Percentiles rank a stretch among this genome's conserved stretches.
Evolutionary conservation across 2,329 filamentous ascomycete genomes (phyloP).

Genomic region (Huntiella bhutanensis): DNA sequence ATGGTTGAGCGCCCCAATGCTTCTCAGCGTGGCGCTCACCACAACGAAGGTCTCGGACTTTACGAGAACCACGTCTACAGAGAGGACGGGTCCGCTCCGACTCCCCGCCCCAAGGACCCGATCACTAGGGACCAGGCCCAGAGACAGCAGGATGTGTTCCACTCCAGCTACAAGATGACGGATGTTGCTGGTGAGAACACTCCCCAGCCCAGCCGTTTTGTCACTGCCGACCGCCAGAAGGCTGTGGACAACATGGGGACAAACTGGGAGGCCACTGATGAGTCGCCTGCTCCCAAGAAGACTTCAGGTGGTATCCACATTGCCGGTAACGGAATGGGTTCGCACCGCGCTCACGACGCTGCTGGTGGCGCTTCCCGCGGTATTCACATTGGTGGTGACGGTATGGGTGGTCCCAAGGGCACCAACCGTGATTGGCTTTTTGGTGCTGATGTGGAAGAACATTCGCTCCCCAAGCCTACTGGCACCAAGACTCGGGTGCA

Average conservation of each 20-base stretch:
- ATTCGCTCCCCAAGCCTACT: slow-evolving; percentile 15
- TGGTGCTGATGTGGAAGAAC: slow-evolving; percentile 25
- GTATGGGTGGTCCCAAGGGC: slow-evolving; percentile 44
- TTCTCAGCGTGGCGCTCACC: slow-evolving; percentile 44
- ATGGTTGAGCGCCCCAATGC: slow-evolving; percentile 29
- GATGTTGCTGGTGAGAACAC: slow-evolving; percentile 41
- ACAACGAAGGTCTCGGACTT: slow-evolving; percentile 31
- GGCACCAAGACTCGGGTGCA: slow-evolving; percentile 16
- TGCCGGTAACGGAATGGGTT: slow-evolving; percentile 40
- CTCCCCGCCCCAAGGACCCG: slow-evolving; percentile 19
- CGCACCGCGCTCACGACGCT: slow-evolving; percentile 20
- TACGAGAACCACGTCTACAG: slow-evolving; percentile 57
- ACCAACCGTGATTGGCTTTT: slow-evolving; percentile 39
- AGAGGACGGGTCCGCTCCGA: slow-evolving; percentile 28
- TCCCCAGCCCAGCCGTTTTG: slow-evolving; percentile 22
- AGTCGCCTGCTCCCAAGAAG: slow-evolving; percentile 24
- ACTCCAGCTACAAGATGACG: slow-evolving; percentile 55
- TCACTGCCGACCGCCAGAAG: slow-evolving; percentile 44
- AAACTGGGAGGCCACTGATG: slow-evolving; percentile 37
- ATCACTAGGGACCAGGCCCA: slow-evolving; percentile 13
- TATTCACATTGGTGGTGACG: slow-evolving; percentile 37
- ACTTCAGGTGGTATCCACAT: slow-evolving; percentile 17
- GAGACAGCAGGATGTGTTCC: slow-evolving; percentile 46
- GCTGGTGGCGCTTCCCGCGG: slow-evolving; percentile 15
- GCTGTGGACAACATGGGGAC: slow-evolving; percentile 56